phyloP scores from a whole-genome alignment of 441 rosid genomes.

The Flueggea neowawraea region DNA sequence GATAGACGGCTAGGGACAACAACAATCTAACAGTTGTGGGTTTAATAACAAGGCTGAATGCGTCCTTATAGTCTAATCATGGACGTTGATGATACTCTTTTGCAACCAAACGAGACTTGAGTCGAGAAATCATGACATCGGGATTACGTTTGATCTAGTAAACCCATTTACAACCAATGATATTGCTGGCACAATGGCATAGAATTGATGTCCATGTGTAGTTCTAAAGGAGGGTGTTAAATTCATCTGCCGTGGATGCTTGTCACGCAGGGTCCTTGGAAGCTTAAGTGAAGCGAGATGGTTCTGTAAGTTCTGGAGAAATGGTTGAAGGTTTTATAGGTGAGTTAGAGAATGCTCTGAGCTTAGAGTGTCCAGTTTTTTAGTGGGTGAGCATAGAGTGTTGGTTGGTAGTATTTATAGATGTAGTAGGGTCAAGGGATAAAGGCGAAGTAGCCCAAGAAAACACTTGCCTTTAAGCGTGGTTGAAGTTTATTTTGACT shows the following conservation, averaged over 20 bases:
- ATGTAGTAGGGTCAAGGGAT: too few species aligned
- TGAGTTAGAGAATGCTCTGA: not conserved
- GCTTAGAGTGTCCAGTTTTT: too few species aligned
- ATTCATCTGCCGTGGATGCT: not conserved
- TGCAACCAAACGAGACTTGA: too few species aligned
- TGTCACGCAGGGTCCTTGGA: not conserved
- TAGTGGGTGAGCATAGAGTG: too few species aligned
- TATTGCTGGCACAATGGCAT: not conserved
- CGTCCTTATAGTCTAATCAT: not conserved
- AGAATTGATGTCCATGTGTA: not conserved
- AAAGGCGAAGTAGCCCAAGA: too few species aligned
- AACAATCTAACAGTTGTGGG: not conserved
- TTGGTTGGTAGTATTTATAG: too few species aligned
- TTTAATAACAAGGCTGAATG: not conserved
- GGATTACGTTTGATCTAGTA: not conserved
- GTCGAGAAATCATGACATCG: too few species aligned
- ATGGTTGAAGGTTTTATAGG: too few species aligned
- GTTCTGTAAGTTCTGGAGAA: not conserved
- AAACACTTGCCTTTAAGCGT: too few species aligned
- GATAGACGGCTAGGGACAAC: not conserved
- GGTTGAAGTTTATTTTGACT: too few species aligned
- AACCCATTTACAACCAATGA: not conserved
- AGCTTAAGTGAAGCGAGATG: not conserved
- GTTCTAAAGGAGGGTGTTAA: not conserved
- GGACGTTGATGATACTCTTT: not conserved